Conservation (phyloP, 306 rosid genomes). For the Pterocarpus macrocarpus region DNA sequence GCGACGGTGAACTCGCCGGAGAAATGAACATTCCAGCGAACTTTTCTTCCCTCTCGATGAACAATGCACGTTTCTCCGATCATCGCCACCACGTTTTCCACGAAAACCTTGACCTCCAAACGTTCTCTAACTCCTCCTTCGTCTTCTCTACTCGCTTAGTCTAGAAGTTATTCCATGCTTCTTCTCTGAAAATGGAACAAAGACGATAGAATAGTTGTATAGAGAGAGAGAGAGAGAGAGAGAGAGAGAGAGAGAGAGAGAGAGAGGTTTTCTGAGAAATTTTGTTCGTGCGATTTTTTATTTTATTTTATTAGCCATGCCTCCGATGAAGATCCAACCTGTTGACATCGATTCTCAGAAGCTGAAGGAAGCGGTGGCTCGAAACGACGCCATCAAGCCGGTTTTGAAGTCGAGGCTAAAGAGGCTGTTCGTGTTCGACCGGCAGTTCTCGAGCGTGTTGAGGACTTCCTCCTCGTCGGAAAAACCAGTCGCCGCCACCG, state of each 20-base stretch:
- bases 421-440: slow-evolving; percentile 80
- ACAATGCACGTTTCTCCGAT: slow-evolving; percentile 67
- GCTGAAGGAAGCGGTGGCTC: slow-evolving; percentile 53
- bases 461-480: slow-evolving; percentile 64
- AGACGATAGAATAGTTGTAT: slow-evolving; percentile 14
- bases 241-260: no score
- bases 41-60: slow-evolving; percentile 18
- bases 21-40: slow-evolving; percentile 77
- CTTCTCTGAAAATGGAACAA: slow-evolving; percentile 49
- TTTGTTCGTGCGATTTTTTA: background rate
- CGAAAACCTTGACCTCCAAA: slow-evolving; percentile 51
- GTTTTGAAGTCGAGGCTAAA: slow-evolving; percentile 83
- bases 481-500: slow-evolving; percentile 46
- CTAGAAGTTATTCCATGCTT: slow-evolving; percentile 45
- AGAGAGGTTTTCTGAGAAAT: slow-evolving; percentile 10
- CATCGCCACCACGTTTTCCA: slow-evolving; percentile 82
- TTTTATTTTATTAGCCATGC: slow-evolving; percentile 46
- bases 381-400: slow-evolving; percentile 74
- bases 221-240: background rate
- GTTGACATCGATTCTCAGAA: slow-evolving; percentile 70
- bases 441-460: slow-evolving; percentile 80
- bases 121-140: slow-evolving; percentile 33
- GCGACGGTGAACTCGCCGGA: slow-evolving; percentile 58
- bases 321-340: slow-evolving; percentile 98
- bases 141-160: slow-evolving; percentile 41